Evolutionary conservation across 768 basidiomycete genomes (phyloP).

Genomic region (Gelatoporia subvermispora): DNA sequence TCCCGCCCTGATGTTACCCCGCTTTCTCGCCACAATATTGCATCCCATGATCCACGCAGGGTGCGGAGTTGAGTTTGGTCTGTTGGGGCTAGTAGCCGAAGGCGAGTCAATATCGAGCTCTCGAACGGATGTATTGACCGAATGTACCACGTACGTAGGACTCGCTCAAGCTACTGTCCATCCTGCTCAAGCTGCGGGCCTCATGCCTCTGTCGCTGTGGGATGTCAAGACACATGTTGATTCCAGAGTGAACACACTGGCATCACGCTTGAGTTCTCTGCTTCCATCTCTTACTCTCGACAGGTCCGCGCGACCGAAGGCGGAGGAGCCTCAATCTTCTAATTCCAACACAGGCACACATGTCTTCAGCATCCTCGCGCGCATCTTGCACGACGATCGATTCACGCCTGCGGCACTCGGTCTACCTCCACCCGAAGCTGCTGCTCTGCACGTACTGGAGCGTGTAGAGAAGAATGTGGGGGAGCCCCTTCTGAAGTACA

Average conservation of each 20-base stretch:
- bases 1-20: conserved; percentile 50
- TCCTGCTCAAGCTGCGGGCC: conserved; percentile 27
- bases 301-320: background rate
- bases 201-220: conserved; percentile 28
- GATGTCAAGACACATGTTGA: background rate
- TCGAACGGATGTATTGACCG: background rate
- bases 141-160: conserved; percentile 24
- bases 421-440: background rate
- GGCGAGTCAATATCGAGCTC: conserved; percentile 31
- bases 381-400: conserved; percentile 48
- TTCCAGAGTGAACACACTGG: background rate
- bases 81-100: conserved; percentile 58
- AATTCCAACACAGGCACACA: conserved; percentile 26
- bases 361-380: conserved; percentile 49
- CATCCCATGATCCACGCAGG: conserved; percentile 66
- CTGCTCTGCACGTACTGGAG: conserved; percentile 2
- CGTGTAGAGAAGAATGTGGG: conserved; percentile 11
- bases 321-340: background rate
- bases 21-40: conserved; percentile 50
- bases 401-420: conserved; percentile 10
- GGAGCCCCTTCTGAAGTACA: conserved; percentile 10
- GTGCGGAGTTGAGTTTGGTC: conserved; percentile 57
- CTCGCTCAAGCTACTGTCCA: conserved; percentile 55
- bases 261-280: conserved; percentile 2
- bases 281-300: conserved; percentile 7